Conservation (phyloP, 257 asterid species). For the Striga asiatica region DNA sequence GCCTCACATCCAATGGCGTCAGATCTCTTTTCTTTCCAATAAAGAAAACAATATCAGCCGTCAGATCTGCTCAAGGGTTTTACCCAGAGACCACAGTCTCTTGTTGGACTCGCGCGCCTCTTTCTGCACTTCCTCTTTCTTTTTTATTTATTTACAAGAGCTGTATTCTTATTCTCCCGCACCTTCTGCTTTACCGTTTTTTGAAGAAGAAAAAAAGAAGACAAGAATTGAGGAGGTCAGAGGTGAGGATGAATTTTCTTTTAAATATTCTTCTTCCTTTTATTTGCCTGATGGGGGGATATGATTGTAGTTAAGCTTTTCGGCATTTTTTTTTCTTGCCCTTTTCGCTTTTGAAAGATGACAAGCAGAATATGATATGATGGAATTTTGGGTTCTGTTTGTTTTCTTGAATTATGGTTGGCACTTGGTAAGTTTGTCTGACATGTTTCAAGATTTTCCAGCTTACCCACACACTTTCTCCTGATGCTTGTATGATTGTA, state of each 20-base stretch:
- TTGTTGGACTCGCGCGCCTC: constrained; percentile 32
- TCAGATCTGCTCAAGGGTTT: constrained; percentile 40
- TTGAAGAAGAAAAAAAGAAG: background rate
- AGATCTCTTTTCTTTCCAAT: background rate
- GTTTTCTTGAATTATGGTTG: background rate
- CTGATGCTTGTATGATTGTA: too few relatives aligned
- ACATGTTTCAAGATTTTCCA: background rate
- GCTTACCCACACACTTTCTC: background rate
- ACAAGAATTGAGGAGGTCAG: constrained; percentile 12
- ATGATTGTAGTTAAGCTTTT: background rate
- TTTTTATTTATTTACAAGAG: too few relatives aligned
- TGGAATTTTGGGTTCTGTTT: background rate
- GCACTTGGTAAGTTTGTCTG: background rate
- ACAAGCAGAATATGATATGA: background rate
- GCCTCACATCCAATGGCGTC: constrained; percentile 22
- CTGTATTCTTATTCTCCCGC: background rate
- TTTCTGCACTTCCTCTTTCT: background rate
- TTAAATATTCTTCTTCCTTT: background rate
- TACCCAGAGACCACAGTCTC: constrained; percentile 26
- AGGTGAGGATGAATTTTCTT: constrained; percentile 8
- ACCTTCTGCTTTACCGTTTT: constrained; percentile 16
- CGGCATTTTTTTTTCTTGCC: too few relatives aligned
- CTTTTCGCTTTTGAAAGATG: background rate
- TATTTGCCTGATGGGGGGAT: background rate
- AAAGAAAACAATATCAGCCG: constrained; percentile 24